Evolutionary conservation across 768 basidiomycete genomes (phyloP).

Genomic region (Kwoniella dejecticola): DNA sequence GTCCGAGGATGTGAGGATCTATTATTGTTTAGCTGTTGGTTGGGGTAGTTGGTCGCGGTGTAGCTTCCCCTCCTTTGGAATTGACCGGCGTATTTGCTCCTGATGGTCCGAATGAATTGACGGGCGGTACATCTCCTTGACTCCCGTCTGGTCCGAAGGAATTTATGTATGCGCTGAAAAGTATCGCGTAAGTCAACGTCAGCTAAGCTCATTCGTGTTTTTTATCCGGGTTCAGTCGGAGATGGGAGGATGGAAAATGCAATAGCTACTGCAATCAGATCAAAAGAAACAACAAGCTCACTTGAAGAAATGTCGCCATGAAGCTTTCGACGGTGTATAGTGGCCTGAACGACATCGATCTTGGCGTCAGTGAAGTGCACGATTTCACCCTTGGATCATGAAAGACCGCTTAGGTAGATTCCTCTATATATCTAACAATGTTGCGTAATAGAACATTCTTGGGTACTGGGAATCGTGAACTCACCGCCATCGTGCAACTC

Average conservation of each 20-base stretch:
- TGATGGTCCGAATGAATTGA: slow-evolving; percentile 39
- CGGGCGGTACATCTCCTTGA: slow-evolving; percentile 47
- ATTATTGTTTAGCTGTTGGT: background rate
- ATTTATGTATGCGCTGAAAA: slow-evolving; percentile 47
- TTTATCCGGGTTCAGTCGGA: no score
- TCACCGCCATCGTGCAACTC: slow-evolving; percentile 52
- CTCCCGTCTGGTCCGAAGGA: slow-evolving; percentile 48
- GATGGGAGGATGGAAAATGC: no score
- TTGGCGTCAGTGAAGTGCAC: no score
- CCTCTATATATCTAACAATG: no score
- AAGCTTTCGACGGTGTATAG: slow-evolving; percentile 49
- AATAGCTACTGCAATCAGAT: no score
- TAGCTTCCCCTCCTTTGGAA: slow-evolving; percentile 9
- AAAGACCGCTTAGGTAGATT: no score
- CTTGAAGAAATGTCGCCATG: slow-evolving; percentile 50
- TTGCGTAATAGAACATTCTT: no score
- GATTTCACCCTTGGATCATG: no score
- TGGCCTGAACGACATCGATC: slow-evolving; percentile 27
- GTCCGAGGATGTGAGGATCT: no score
- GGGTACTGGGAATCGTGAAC: no score
- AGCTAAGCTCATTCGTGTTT: background rate
- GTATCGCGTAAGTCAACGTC: background rate
- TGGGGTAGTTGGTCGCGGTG: slow-evolving; percentile 11
- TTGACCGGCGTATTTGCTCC: slow-evolving; percentile 37
- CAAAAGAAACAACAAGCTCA: slow-evolving; percentile 14